Base-by-base conservation (phyloP, 768 basidiomycete genomes). In the Lactarius evosmus region DNA sequence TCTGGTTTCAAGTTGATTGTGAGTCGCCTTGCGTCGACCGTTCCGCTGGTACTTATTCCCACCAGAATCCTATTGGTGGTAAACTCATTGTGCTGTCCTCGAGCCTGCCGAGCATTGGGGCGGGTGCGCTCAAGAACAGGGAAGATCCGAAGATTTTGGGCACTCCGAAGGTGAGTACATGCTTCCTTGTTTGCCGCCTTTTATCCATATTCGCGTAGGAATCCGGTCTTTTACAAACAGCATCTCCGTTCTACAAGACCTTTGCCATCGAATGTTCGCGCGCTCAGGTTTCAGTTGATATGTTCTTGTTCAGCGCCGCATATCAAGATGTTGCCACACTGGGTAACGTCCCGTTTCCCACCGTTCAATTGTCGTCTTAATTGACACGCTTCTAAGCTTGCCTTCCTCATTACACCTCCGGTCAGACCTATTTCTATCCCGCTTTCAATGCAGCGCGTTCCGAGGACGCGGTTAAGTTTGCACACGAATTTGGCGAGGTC, bases 241-340 rank as follows among this genome's bases (percentile, higher is more conserved):
- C 91, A 0, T 90, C 89, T 19, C 84, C 89, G 4, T 99, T 96
- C 80, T 98, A 98, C 82, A 99, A 99, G 80, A 93, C 92, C 0
- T 98, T 98, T 69, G 95, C 97, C 19, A 99, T 98, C 71, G 97
- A 98, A 70, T 98, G 96, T 73, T 98, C 96, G 14, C 86, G 95
- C 62, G 88, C 92, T 5, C 97, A 98, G 75, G 93, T 99, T 51
- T 93, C 95, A 0, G 96, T 98, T 63, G 96, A 98, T 74, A 98
- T 99, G 96, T 98, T 98, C 87, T 80, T 99, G 62, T 98, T 98
- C 80, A 92, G 92, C 68, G 82, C 93, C 8, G 80, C 82, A 22
- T 99, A 98, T 73, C 95, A 95, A 69, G 97, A 98, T 76, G 93
- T 98, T 50, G 94, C 97, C 1, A 94, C 87, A 64, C 82, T 99